Evolutionary conservation across 768 basidiomycete genomes (phyloP).

Genomic region (Phylloporus arenicola): DNA sequence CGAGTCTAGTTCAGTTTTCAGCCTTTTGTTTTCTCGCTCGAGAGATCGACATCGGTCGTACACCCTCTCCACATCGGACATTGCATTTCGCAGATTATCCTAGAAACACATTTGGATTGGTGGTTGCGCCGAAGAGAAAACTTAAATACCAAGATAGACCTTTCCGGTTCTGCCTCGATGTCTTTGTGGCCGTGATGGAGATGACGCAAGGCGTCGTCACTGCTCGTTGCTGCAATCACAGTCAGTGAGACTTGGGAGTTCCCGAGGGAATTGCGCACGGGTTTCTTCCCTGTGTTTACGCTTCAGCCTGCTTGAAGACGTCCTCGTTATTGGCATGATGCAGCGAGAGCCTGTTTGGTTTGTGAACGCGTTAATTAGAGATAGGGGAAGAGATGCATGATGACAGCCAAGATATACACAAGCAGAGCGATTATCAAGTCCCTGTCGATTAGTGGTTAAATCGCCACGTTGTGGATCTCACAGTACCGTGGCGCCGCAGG

Average conservation of each 20-base stretch:
- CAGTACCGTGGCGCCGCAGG: slow-evolving; percentile 35
- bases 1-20: slow-evolving; percentile 7
- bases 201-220: not conserved
- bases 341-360: not conserved
- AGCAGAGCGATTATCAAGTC: slow-evolving; percentile 14
- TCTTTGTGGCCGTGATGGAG: not conserved
- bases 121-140: not conserved
- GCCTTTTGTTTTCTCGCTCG: not conserved
- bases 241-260: not conserved
- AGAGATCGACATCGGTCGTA: slow-evolving; percentile 8
- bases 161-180: not conserved
- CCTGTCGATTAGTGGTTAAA: slow-evolving; percentile 42
- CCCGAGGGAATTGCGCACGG: not conserved
- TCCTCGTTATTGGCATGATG: slow-evolving; percentile 13
- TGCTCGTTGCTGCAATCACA: slow-evolving; percentile 1
- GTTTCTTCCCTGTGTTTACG: not conserved
- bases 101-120: not conserved
- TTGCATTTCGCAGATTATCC: slow-evolving; percentile 5
- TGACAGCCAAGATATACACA: not conserved
- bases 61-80: slow-evolving; percentile 9
- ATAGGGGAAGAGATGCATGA: not conserved
- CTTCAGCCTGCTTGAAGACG: slow-evolving; percentile 2
- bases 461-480: slow-evolving; percentile 37
- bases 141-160: slow-evolving; percentile 8
- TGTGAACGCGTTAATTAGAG: no score